Base-by-base conservation (phyloP, 106 monocot genomes). In the Triglochin maritima region DNA sequence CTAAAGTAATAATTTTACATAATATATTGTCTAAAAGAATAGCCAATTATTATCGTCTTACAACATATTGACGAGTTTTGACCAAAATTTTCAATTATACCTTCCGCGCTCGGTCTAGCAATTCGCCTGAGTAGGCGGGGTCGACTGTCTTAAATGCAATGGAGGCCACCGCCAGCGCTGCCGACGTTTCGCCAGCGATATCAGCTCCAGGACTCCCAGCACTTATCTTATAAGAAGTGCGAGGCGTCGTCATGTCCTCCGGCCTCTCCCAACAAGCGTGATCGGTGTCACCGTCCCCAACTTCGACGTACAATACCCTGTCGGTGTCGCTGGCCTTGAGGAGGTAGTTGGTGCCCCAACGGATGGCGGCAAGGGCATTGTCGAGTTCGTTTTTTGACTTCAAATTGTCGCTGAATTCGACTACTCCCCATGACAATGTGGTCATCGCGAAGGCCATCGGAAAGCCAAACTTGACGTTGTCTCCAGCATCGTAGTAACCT, bases 401-500 rank as follows among this genome's bases (percentile, higher is more conserved):
- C 0, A 93, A 71, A 13, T 79, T 11, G 3, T 1, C 0, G 1
- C 50, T 47, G 69, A 70, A 81, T 66, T 93, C 88, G 47, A 83
- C 72, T 4, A 67, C 76, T 47, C 85, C 73, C 92, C 88, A 93
- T 5, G 85, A 60, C 12, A 93, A 83, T 15, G 71, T 51, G 41
- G 92, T 81, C 50, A 83, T 56, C 0, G 85, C 81, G 81, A 88
- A 93, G 48, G 88, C 92, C 77, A 88, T 70, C 7, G 92, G 85
- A 49, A 93, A 80, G 0, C 85, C 85, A 56, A 93, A 93, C 78
- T 93, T 93, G 4, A 93, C 88, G 29, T 93, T 88, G 79, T 93
- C 92, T 6, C 88, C 92, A 0, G 88, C 49, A 60, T 93, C 92
- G 63, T 79, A 93, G 73, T 93, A 93, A 49, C 92, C 92, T 63